Evolutionary conservation across 805 yeast genomes (phyloP).

Genomic region (Wickerhamomyces strasburgensis): DNA sequence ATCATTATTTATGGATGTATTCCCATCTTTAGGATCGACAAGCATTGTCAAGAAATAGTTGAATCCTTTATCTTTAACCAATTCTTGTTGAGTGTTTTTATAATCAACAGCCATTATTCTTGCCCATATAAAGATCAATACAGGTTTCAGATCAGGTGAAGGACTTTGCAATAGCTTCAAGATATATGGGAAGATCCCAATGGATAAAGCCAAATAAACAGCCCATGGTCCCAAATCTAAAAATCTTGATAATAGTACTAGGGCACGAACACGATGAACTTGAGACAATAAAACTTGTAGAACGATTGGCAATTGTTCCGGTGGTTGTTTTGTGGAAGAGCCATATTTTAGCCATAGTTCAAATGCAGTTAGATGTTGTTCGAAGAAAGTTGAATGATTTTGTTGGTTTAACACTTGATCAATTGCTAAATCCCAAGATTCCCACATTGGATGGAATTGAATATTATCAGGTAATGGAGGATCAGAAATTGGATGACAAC

Average conservation of each 20-base stretch:
- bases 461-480: constrained; percentile 82
- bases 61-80: constrained; percentile 86
- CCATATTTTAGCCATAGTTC: constrained; percentile 95
- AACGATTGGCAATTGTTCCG: constrained; percentile 92
- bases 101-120: constrained; percentile 94
- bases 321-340: constrained; percentile 76
- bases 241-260: constrained; percentile 76
- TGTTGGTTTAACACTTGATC: constrained; percentile 88
- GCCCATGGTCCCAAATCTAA: constrained; percentile 98
- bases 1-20: constrained; percentile 39
- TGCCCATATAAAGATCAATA: constrained; percentile 94
- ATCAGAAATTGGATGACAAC: constrained; percentile 91
- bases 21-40: constrained; percentile 38
- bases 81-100: constrained; percentile 83
- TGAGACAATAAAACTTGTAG: constrained; percentile 90
- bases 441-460: constrained; percentile 91
- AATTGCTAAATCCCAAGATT: constrained; percentile 94
- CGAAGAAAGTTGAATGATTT: constrained; percentile 91
- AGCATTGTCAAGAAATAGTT: constrained; percentile 81
- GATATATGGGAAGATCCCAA: constrained; percentile 95
- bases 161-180: constrained; percentile 87
- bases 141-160: constrained; percentile 92
- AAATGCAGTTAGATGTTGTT: constrained; percentile 93
- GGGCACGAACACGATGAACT: constrained; percentile 86
- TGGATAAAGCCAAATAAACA: constrained; percentile 83